A percentile compares a stretch with the other conserved stretches of the same genome.
These are phyloP conservation scores for Phascolomyces articulosus DNA, from an alignment of 371 early-diverging fungal species.

Conservation along the genomic window DNA sequence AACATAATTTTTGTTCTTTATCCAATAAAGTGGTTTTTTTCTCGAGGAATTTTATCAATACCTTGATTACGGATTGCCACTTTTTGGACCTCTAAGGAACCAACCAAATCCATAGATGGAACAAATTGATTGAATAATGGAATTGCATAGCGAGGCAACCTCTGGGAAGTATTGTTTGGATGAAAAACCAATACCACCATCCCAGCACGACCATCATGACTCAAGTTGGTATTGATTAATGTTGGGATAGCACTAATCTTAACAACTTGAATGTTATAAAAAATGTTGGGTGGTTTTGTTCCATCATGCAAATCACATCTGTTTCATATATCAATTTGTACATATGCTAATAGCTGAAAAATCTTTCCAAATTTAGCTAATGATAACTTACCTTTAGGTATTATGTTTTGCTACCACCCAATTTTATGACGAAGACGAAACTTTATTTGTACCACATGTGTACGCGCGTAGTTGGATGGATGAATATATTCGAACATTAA, in stretches of 20 bases:
- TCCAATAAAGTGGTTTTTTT: slow-evolving; percentile 52
- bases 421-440: too few species aligned
- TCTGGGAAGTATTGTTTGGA: slow-evolving; percentile 26
- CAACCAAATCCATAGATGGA: slow-evolving; percentile 49
- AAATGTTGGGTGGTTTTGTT: slow-evolving; percentile 37
- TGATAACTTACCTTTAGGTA: slow-evolving; percentile 16
- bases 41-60: slow-evolving; percentile 32
- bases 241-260: slow-evolving; percentile 36
- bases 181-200: slow-evolving; percentile 67
- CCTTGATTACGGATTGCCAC: slow-evolving; percentile 50
- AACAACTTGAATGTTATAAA: slow-evolving; percentile 21
- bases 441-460: too few species aligned
- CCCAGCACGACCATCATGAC: slow-evolving; percentile 68
- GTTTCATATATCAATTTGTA: too few species aligned
- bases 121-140: slow-evolving; percentile 62
- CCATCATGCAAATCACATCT: slow-evolving; percentile 36
- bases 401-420: slow-evolving; percentile 19
- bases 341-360: too few species aligned
- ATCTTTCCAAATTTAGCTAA: too few species aligned
- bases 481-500: too few species aligned
- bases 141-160: slow-evolving; percentile 64
- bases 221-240: slow-evolving; percentile 35
- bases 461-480: too few species aligned
- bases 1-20: slow-evolving; percentile 34
- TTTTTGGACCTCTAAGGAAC: slow-evolving; percentile 59